A percentile compares a stretch with the other conserved stretches of the same genome.
Conservation (phyloP, 805 yeast genomes). For the Pichia phayaonensis region DNA sequence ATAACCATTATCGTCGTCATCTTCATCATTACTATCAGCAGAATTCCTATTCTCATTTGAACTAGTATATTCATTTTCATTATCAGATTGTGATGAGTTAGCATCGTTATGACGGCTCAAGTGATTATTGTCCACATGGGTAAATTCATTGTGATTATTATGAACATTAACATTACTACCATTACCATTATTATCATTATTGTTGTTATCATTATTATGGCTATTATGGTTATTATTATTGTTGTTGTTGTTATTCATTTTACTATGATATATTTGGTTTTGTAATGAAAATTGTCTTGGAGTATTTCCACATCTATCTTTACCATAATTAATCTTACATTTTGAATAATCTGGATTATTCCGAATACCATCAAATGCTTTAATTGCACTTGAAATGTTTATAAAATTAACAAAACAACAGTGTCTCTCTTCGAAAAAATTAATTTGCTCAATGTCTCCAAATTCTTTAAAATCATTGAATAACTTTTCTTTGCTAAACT, state of each 20-base stretch:
- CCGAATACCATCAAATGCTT: slow-evolving; percentile 87
- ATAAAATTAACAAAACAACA: slow-evolving; percentile 92
- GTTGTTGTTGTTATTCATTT: too few species aligned
- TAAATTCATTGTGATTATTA: background rate
- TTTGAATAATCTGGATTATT: slow-evolving; percentile 60
- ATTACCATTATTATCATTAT: slow-evolving; percentile 4
- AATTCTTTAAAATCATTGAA: slow-evolving; percentile 68
- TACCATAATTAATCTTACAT: slow-evolving; percentile 84
- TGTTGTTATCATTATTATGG: background rate
- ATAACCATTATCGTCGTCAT: slow-evolving; percentile 9
- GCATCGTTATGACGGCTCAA: background rate
- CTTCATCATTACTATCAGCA: slow-evolving; percentile 13
- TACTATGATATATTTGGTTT: too few species aligned
- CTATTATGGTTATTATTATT: background rate
- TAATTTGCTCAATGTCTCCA: slow-evolving; percentile 95
- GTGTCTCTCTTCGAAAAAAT: slow-evolving; percentile 71
- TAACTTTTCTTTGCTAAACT: slow-evolving; percentile 39
- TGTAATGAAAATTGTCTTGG: slow-evolving; percentile 57
- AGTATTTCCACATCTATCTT: slow-evolving; percentile 90
- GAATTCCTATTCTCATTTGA: background rate
- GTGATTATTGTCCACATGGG: background rate
- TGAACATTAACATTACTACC: background rate
- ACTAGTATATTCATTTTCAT: background rate
- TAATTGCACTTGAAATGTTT: slow-evolving; percentile 82
- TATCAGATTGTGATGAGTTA: background rate